phyloP scores from a whole-genome alignment of 345 rosid species.

The Bruguiera gymnorhiza region DNA sequence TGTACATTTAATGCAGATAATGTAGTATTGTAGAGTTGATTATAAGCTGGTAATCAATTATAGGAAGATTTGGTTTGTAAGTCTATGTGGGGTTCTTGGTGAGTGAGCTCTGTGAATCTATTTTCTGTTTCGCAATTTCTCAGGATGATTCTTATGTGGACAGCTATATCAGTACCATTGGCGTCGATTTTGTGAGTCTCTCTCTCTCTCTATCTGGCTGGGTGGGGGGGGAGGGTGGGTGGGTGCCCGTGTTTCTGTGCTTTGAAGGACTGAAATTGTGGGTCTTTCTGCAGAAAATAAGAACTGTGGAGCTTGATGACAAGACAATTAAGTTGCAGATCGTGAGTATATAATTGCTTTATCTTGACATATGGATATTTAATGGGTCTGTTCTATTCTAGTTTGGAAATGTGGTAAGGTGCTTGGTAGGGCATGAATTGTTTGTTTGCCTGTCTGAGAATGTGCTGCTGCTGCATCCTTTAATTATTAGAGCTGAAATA shows the following conservation, averaged over 20 bases:
- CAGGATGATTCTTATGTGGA: conserved; percentile 75
- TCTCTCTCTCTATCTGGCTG: background rate
- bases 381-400: too few species aligned
- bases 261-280: background rate
- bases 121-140: conserved; percentile 1
- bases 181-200: conserved; percentile 63
- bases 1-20: too few species aligned
- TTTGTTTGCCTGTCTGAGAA: background rate
- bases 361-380: too few species aligned
- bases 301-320: conserved; percentile 90
- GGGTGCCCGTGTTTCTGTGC: background rate
- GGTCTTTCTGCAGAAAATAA: conserved; percentile 62
- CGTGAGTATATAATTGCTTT: conserved; percentile 27
- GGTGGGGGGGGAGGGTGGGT: background rate
- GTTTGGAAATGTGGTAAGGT: background rate
- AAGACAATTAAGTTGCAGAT: conserved; percentile 80
- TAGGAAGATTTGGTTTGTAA: too few species aligned
- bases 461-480: background rate
- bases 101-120: background rate
- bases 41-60: too few species aligned
- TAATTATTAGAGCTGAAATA: background rate
- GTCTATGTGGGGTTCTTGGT: too few species aligned
- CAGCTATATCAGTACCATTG: conserved; percentile 75
- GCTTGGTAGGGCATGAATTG: background rate
- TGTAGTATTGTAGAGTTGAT: too few species aligned